Percentiles rank a stretch among this genome's conserved stretches.
These are phyloP conservation scores for Eucalyptus leucophloia DNA, from an alignment of 345 rosid species.

Conservation along the genomic window DNA sequence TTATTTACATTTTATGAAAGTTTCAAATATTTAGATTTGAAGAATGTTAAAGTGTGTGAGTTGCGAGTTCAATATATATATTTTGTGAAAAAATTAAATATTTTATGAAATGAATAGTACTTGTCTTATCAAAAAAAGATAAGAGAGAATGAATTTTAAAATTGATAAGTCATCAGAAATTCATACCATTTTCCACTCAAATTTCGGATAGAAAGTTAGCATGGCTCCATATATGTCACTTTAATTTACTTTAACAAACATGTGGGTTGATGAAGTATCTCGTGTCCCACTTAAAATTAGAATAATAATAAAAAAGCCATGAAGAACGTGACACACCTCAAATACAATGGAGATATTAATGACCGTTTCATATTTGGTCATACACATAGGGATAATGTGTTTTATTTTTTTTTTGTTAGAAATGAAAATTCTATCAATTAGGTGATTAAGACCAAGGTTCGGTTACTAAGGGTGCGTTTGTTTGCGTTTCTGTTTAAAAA, in stretches of 20 bases:
- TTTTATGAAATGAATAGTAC: background rate
- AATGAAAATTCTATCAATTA: background rate
- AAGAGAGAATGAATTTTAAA: background rate
- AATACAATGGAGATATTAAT: background rate
- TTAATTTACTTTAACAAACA: background rate
- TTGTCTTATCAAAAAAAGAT: background rate
- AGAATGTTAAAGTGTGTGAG: background rate
- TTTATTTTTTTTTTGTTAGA: background rate
- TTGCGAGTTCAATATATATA: background rate
- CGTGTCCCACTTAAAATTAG: background rate
- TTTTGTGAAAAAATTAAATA: background rate
- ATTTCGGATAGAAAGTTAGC: background rate
- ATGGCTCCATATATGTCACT: background rate
- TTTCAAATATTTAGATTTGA: background rate
- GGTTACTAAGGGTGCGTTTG: too few relatives aligned
- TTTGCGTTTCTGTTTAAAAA: too few relatives aligned
- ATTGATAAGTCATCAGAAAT: background rate
- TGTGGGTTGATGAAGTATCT: background rate
- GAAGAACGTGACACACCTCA: background rate
- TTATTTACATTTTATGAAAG: background rate
- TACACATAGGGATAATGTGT: background rate
- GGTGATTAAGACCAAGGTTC: background rate
- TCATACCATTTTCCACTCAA: background rate
- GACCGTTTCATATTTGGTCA: background rate
- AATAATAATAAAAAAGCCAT: background rate